Conservation (phyloP, 306 rosid genomes). For the Citrullus colocynthis region DNA sequence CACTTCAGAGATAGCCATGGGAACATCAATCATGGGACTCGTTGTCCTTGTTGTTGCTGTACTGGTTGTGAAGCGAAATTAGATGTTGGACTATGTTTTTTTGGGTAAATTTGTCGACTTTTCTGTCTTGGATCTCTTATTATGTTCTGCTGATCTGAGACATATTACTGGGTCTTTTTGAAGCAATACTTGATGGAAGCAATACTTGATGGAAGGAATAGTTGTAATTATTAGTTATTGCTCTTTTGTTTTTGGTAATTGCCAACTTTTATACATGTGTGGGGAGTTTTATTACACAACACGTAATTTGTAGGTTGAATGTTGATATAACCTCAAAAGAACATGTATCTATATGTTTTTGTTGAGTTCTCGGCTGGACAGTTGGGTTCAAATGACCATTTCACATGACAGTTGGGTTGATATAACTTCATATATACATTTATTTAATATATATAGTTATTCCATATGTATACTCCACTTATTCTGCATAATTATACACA, state of each 20-base stretch:
- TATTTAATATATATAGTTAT: too few relatives aligned
- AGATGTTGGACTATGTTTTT: neutral
- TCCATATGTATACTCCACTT: too few relatives aligned
- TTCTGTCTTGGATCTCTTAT: neutral
- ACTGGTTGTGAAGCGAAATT: conserved; percentile 48
- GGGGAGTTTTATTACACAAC: neutral
- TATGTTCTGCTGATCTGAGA: neutral
- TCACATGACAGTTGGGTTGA: too few relatives aligned
- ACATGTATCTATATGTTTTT: neutral
- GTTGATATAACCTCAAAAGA: neutral
- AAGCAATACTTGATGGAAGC: neutral
- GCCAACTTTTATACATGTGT: neutral
- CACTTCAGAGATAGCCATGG: conserved; percentile 14
- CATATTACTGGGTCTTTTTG: neutral
- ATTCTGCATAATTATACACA: too few relatives aligned
- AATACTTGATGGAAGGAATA: neutral
- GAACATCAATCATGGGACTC: conserved; percentile 56
- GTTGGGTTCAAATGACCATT: too few relatives aligned
- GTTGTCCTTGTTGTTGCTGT: conserved; percentile 49
- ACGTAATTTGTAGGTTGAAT: neutral
- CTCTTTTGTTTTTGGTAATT: neutral
- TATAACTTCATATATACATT: too few relatives aligned
- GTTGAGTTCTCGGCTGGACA: neutral
- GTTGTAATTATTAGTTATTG: neutral
- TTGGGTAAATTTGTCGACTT: conserved; percentile 26